Conservation (phyloP, 768 basidiomycete species). For the Agaricus subrufescens region DNA sequence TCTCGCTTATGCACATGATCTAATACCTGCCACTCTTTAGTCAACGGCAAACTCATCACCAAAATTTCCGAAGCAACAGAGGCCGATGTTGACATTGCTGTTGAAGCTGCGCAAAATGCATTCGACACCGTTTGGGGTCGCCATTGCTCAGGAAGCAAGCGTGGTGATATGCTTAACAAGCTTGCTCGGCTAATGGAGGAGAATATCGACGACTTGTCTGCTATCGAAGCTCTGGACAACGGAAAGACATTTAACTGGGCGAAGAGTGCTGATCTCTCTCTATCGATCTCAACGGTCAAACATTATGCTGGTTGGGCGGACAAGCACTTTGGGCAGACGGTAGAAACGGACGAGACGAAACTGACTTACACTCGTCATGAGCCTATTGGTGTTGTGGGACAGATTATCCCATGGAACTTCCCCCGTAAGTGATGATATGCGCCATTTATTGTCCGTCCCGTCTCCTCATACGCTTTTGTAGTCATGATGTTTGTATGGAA, state of each 20-base stretch:
- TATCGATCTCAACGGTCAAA: conserved; percentile 43
- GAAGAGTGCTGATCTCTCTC: conserved; percentile 42
- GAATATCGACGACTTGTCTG: conserved; percentile 24
- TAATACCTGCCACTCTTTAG: conserved; percentile 22
- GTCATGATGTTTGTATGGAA: conserved; percentile 71
- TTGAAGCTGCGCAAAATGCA: conserved; percentile 52
- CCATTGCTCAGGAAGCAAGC: conserved; percentile 38
- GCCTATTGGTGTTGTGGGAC: conserved; percentile 22
- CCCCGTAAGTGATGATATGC: conserved; percentile 31
- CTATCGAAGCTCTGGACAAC: conserved; percentile 66
- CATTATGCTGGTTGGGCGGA: conserved; percentile 90
- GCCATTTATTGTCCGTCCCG: background rate
- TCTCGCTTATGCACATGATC: background rate
- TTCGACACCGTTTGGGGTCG: conserved; percentile 64
- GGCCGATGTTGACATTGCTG: conserved; percentile 75
- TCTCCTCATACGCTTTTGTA: conserved; percentile 10
- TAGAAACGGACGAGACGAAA: conserved; percentile 41
- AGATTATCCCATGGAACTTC: conserved; percentile 48
- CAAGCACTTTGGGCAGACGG: conserved; percentile 67
- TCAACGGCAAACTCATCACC: conserved; percentile 60
- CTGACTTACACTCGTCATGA: conserved; percentile 24
- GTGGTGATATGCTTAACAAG: conserved; percentile 25
- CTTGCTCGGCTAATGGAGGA: conserved; percentile 26
- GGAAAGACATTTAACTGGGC: conserved; percentile 54
- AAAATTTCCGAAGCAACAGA: conserved; percentile 52